Evolutionary conservation across 495 filamentous ascomycete genomes (phyloP).

Genomic region (Podospora appendiculata): DNA sequence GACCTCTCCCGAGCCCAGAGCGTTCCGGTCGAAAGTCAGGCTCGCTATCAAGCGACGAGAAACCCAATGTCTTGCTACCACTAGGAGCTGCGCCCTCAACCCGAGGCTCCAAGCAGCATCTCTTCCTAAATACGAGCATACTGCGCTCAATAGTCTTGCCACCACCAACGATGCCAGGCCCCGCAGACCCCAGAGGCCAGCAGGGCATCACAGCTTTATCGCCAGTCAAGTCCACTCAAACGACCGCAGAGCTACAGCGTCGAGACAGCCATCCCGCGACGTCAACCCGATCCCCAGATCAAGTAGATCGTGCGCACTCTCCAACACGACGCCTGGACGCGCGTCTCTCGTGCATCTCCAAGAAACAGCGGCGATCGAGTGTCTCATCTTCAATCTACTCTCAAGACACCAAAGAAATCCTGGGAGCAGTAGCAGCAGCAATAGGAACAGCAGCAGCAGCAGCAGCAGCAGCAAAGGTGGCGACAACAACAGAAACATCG

Average conservation of each 20-base stretch:
- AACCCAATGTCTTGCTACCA: too few relatives aligned
- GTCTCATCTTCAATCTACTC: slow-evolving; percentile 20
- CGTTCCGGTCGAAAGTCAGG: too few relatives aligned
- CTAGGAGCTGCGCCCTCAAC: too few relatives aligned
- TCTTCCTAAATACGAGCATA: too few relatives aligned
- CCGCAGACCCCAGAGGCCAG: too few relatives aligned
- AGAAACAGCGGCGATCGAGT: slow-evolving; percentile 4
- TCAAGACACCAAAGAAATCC: slow-evolving; percentile 5
- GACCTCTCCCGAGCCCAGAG: too few relatives aligned
- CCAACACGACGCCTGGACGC: background rate
- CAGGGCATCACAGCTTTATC: background rate
- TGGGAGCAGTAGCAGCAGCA: background rate
- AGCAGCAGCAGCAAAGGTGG: background rate
- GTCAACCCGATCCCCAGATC: too few relatives aligned
- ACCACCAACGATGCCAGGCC: too few relatives aligned
- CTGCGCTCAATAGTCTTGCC: too few relatives aligned
- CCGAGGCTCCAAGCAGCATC: too few relatives aligned
- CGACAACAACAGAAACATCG: background rate
- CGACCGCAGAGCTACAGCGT: background rate
- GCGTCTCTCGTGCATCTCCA: background rate
- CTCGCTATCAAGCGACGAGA: too few relatives aligned
- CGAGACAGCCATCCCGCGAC: background rate
- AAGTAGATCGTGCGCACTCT: too few relatives aligned
- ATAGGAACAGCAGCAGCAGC: background rate
- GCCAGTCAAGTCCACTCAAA: slow-evolving; percentile 1